Evolutionary conservation across 192 early-diverging fungal species (phyloP), one percentile per base, ranked within the genome.

Genomic region (Dissophora ornata): DNA sequence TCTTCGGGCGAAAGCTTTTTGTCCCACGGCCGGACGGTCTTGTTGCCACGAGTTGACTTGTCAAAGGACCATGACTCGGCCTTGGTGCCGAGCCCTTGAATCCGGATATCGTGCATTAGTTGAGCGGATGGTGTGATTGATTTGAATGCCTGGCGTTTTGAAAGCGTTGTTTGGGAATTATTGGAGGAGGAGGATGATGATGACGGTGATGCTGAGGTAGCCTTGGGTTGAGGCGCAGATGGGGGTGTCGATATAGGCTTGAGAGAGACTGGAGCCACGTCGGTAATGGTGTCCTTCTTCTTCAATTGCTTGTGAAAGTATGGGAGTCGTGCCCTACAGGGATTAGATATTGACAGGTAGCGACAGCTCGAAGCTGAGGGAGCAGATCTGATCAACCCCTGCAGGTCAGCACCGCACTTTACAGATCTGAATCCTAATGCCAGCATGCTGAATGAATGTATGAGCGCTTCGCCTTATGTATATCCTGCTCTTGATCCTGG

Each of bases 1-100:
- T 62, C 60, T 16, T 63, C 69, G 0, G 60, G 60, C 3, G 41
- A 15, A 16, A 71, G 38, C 18, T 63, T 71, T 30, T 71, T 71
- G 41, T 74, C 70, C 70, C 70, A 74, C 11, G 70, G 70, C n/a
- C 70, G 70, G 25, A 74, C 59, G 2, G 70, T 74, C 22, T 74
- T 74, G 33, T 74, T 74, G 6, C 62, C 62, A 3, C 62, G 55
- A 28, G 4, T 33, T 21, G 70, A 42, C 16, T 74, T 74, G 49
- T 75, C 71, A 56, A 75, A 75, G 13, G 56, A 60, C 71, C 71
- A 75, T 3, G 24, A 25, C 44, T 75, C 71, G 24, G 71, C 56
- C 1, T 75, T 75, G 50, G 54, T 24, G 2, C 71, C 71, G 0
- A 75, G 57, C 18, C 71, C 71, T 34, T 55, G 63, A 32, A 75